Conservation (phyloP, 192 early-diverging fungal species). For the Dispira parvispora region DNA sequence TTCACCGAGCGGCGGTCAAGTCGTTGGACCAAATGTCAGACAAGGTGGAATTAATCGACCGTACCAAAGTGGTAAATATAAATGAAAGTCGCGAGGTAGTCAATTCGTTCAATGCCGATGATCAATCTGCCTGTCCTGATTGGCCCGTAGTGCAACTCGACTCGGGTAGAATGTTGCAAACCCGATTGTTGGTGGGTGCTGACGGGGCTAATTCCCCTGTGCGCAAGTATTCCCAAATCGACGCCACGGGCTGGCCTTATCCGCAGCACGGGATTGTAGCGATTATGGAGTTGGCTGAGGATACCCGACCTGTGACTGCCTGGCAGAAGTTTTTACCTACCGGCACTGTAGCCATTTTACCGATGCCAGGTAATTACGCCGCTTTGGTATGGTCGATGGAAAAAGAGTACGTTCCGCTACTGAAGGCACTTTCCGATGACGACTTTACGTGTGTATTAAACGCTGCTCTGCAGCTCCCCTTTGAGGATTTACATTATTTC, state of each 20-base stretch:
- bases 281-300: conserved; percentile 45
- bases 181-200: conserved; percentile 76
- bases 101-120: too few relatives aligned
- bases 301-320: conserved; percentile 34
- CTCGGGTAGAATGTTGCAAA: conserved; percentile 37
- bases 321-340: conserved; percentile 92
- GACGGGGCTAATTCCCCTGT: conserved; percentile 82
- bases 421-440: conserved; percentile 40
- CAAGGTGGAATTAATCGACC: conserved; percentile 46
- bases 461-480: conserved; percentile 55
- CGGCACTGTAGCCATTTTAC: conserved; percentile 84
- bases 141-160: conserved; percentile 65
- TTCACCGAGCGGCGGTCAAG: conserved; percentile 51
- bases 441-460: conserved; percentile 60
- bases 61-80: conserved; percentile 18
- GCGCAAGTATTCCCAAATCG: conserved; percentile 63
- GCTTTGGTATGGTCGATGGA: conserved; percentile 87
- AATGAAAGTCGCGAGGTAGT: too few relatives aligned
- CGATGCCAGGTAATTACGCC: conserved; percentile 31
- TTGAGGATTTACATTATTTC: conserved; percentile 58
- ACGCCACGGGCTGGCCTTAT: conserved; percentile 77
- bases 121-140: conserved; percentile 13
- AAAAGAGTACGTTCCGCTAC: conserved; percentile 36
- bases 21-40: conserved; percentile 21
- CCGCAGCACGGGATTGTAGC: conserved; percentile 72